Evolutionary conservation across 2,329 filamentous ascomycete genomes (phyloP), one percentile per base, ranked within the genome.

Genomic region (Thermothelomyces thermophilus): DNA sequence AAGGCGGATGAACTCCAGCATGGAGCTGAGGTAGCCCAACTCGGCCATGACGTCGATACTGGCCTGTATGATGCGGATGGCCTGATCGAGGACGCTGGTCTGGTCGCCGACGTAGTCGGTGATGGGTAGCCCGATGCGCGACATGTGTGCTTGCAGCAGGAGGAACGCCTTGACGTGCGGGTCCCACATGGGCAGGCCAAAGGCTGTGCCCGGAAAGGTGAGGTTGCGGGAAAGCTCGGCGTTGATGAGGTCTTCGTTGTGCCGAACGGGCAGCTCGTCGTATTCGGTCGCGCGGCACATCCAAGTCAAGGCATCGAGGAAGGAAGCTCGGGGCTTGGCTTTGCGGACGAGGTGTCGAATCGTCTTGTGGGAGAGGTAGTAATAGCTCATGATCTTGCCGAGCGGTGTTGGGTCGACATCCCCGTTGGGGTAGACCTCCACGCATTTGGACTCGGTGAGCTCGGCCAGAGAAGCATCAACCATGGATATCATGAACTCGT

Each of bases 311-410:
- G 83, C 89, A 57, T 97, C 87, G 10, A 84, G 76, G 64, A 98
- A 94, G 1, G 77, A 81, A 1, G 87, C 88, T 16, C 83, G 72
- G 0, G 82, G 78, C 61, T 87, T 91, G 20, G 86, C 87, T 58
- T 91, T 79, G 41, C 80, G 76, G 56, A 87, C 81, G 6, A 98
- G 79, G 61, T 89, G 84, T 1, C 93, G 87, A 61, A 98, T 90
- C 0, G 93, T 98, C 68, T 87, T 87, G 71, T 98, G 93, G 0
- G 90, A 94, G 41, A 93, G 83, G 64, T 98, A 98, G 75, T 98
- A 98, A 75, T 97, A 98, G 66, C 87, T 95, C 89, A 97, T 96
- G 63, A 98, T 97, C 72, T 95, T 96, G 61, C 93, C 93, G 6
- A 97, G 77, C 0, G 91, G 84, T 0, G 93, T 97, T 0, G 91